Evolutionary conservation across 1,284 basidiomycete species (phyloP), one percentile per base, ranked within the genome.

Genomic region (Cryptococcus sp.): DNA sequence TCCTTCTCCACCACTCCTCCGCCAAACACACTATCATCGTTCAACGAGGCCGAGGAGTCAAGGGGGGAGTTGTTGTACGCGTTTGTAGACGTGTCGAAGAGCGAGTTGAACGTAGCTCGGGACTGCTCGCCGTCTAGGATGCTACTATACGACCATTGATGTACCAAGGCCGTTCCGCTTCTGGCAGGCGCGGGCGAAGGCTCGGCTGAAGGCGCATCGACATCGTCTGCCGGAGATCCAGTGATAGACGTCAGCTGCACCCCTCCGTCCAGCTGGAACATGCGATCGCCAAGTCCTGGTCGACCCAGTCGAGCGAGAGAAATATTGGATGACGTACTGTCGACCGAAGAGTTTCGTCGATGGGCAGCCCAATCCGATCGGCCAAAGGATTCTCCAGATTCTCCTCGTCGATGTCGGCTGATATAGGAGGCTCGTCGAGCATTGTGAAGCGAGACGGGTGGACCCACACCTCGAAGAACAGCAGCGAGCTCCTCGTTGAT

Each of bases 261-360:
- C 3, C 78, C 79, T 36, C 76, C 77, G 41, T 83, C 82, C 6
- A 72, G 75, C n/a, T 74, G 81, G 60, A 91, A 87, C 87, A 91
- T 90, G 76, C 89, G 87, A 63, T 90, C 88, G 0, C 88, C 87
- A 2, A 91, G 69, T 2, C 83, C 86, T 2, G 87, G 87, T 19
- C 87, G 78, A 2, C 77, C 82, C 3, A 86, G 65, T 10, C 78
- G 76, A 53, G 75, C 70, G 2, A 74, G 76, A 2, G 83, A 83
- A 54, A 79, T 79, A 46, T 82, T 80, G 49, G 85, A 88, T 57
- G 77, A 71, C 31, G 79, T 65, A 0, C 85, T 88, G 53, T 86
- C 85, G 2, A 77, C 62, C 0, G 54, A 58, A 0, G 84, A 86
- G 19, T 69, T 62, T 16, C 83, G 79, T n/a, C 76, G 78, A 12